phyloP scores from a whole-genome alignment of 2,329 filamentous ascomycete species.

The Emergomyces orientalis region DNA sequence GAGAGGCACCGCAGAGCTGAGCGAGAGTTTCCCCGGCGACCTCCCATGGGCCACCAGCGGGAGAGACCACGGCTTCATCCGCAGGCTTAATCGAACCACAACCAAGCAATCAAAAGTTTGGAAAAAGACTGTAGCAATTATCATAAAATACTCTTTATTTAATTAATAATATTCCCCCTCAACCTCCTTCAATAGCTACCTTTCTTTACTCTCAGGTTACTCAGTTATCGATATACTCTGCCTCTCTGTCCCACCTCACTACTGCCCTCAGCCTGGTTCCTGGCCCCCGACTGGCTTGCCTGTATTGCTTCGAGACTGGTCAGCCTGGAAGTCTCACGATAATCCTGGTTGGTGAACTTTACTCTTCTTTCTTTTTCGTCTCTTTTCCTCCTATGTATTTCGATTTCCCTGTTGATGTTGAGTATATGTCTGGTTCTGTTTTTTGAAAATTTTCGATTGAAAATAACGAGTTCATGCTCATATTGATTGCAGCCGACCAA shows the following conservation, averaged over 20 bases:
- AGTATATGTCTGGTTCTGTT: background rate
- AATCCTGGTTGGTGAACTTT: background rate
- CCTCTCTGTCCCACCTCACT: background rate
- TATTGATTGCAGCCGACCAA: background rate
- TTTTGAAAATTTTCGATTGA: background rate
- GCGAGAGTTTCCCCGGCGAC: constrained; percentile 1
- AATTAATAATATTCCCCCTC: background rate
- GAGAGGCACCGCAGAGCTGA: too few relatives aligned
- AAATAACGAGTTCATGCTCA: background rate
- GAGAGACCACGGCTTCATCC: constrained; percentile 3
- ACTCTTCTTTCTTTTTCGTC: background rate
- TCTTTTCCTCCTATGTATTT: background rate
- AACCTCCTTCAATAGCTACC: background rate
- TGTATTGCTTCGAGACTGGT: constrained; percentile 1
- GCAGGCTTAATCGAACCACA: background rate
- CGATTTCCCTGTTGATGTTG: background rate
- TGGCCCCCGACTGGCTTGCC: background rate
- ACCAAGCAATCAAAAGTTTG: background rate
- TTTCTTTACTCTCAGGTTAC: background rate
- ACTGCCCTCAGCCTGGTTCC: background rate
- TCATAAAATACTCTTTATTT: background rate
- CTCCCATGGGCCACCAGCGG: background rate
- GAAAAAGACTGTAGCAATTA: background rate
- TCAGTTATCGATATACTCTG: constrained; percentile 2
- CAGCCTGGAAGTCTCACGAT: background rate